Evolutionary conservation across 2,329 filamentous ascomycete species (phyloP).

Genomic region (Reticulascus tulasneorum): DNA sequence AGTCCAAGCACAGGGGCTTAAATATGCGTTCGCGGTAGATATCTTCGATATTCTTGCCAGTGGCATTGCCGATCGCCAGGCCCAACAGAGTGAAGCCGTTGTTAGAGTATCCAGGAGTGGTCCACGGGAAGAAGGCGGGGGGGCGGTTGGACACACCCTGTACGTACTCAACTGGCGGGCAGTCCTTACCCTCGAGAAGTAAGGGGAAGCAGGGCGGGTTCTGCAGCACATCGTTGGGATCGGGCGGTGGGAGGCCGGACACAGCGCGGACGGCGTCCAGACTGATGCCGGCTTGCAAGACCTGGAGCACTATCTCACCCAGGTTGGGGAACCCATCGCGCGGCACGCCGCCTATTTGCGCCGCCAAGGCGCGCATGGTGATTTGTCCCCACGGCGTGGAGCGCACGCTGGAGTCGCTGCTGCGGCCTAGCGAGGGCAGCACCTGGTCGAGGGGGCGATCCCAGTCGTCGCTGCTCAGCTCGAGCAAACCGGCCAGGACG

Average conservation of each 20-base stretch:
- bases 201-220: slow-evolving; percentile 29
- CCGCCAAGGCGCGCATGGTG: slow-evolving; percentile 10
- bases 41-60: slow-evolving; percentile 8
- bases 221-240: slow-evolving; percentile 20
- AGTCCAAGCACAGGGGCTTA: slow-evolving; percentile 34
- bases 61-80: slow-evolving; percentile 15
- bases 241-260: too few relatives aligned
- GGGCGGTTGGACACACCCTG: too few relatives aligned
- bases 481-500: slow-evolving; percentile 25
- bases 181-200: slow-evolving; percentile 20
- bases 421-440: slow-evolving; percentile 22
- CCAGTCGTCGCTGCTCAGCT: slow-evolving; percentile 26
- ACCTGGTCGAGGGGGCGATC: too few relatives aligned
- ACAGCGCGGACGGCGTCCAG: too few relatives aligned
- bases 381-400: slow-evolving; percentile 39
- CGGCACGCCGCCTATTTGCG: slow-evolving; percentile 7
- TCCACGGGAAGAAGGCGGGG: slow-evolving; percentile 38
- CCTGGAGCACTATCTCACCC: slow-evolving; percentile 34
- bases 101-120: slow-evolving; percentile 21
- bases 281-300: too few relatives aligned
- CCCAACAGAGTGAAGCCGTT: slow-evolving; percentile 14
- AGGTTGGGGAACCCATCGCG: too few relatives aligned
- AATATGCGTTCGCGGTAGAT: slow-evolving; percentile 34
- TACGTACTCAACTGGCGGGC: too few relatives aligned
- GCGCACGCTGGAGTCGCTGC: slow-evolving; percentile 9